Evolutionary conservation across 2,329 filamentous ascomycete genomes (phyloP).

Genomic region (Chalaropsis ovoidea): DNA sequence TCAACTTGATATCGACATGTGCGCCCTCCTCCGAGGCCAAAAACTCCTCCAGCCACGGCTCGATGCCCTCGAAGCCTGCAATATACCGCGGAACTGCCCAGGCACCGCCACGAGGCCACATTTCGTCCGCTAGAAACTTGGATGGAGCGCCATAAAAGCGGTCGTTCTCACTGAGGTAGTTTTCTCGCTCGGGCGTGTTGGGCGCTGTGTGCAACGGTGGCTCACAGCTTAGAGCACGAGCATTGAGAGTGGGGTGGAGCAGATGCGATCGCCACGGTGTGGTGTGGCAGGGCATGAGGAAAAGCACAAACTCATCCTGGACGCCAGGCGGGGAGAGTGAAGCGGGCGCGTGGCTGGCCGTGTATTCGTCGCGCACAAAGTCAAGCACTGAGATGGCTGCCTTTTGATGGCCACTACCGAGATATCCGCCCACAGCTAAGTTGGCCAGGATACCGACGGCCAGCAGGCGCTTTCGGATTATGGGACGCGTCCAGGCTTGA

Average conservation of each 20-base stretch:
- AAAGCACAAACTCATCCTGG: slow-evolving; percentile 50
- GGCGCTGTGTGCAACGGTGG: slow-evolving; percentile 63
- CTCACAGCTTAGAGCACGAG: slow-evolving; percentile 82
- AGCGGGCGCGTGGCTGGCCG: slow-evolving; percentile 41
- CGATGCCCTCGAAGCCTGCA: slow-evolving; percentile 51
- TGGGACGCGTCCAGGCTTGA: slow-evolving; percentile 29
- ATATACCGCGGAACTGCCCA: slow-evolving; percentile 44
- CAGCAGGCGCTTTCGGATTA: slow-evolving; percentile 47
- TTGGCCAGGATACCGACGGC: slow-evolving; percentile 54
- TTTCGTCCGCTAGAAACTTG: slow-evolving; percentile 46
- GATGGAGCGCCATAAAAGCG: slow-evolving; percentile 64
- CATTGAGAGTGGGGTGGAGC: slow-evolving; percentile 60
- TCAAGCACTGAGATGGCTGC: slow-evolving; percentile 65
- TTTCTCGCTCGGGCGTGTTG: slow-evolving; percentile 47
- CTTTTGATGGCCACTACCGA: slow-evolving; percentile 65
- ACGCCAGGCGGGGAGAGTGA: slow-evolving; percentile 28
- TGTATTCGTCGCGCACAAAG: slow-evolving; percentile 66
- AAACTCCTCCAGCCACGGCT: slow-evolving; percentile 39
- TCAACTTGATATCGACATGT: slow-evolving; percentile 36
- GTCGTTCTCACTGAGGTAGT: slow-evolving; percentile 82
- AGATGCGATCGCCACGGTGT: slow-evolving; percentile 91
- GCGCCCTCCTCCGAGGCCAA: slow-evolving; percentile 35
- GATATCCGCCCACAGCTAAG: slow-evolving; percentile 60
- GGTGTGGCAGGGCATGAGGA: slow-evolving; percentile 91
- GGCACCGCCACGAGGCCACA: slow-evolving; percentile 36